Evolutionary conservation across 176 grass and related monocot species (phyloP), one percentile per base, ranked within the genome.

Genomic region (Poa pratensis): DNA sequence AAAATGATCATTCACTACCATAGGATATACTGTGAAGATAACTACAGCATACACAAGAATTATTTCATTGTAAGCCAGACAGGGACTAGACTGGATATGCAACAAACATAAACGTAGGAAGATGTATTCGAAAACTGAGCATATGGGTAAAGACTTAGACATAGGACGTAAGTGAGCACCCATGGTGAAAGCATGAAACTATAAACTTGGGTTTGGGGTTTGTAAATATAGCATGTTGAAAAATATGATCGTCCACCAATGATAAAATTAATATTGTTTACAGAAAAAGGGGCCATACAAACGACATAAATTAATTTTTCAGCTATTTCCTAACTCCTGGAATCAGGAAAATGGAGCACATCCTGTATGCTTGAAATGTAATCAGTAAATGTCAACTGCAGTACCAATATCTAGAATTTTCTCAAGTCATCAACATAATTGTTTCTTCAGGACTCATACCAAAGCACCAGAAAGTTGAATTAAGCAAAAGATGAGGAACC

Each of bases 401-500:
- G 58, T 26, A 63, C 5, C 7, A 23, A 5, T 62, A 27, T 62
- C 59, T 14, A 62, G 20, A 59, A 59, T 59, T 59, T 63, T 28
- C 60, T 28, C 24, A 63, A 63, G 60, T 15, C 28, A 66, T 18
- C 15, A 18, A 30, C 63, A 66, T 17, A 32, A 66, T 18, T 9
- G 8, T 34, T 7, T 66, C 18, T 66, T 13, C 0, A 32, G 62
- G 22, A 58, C 63, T 66, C 27, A 66, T 66, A 34, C 63, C 28
- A 66, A 34, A 8, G 16, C 2, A 7, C 2, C 63, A 66, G 28
- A 66, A 32, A 78, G 16, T 20, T 58, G 35, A 66, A 85, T 53
- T 77, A 68, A 84, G 70, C 18, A 22, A 28, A 45, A 69, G 51
- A 78, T 48, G n/a, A 12, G 2, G 27, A 59, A 23, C 93, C 39